Conservation (phyloP, 129 eudicot genomes). For the Daucus carota region DNA sequence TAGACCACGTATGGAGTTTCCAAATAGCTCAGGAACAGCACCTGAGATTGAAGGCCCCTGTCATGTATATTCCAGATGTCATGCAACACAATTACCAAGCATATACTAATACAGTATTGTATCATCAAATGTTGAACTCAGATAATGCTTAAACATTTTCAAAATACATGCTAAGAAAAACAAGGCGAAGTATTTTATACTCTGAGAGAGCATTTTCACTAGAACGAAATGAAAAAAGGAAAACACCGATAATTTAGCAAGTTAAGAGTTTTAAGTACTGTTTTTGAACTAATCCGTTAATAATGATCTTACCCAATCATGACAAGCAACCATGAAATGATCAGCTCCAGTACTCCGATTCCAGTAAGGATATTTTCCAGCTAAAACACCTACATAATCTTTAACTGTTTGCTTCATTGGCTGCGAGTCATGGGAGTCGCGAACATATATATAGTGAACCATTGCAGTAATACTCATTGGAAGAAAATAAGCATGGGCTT, state of each 20-base stretch:
- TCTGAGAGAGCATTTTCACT: background rate
- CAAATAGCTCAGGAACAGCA: constrained; percentile 39
- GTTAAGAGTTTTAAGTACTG: background rate
- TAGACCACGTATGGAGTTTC: constrained; percentile 58
- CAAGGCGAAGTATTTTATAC: background rate
- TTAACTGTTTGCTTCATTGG: constrained; percentile 42
- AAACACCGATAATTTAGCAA: background rate
- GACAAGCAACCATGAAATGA: constrained; percentile 85
- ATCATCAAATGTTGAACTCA: background rate
- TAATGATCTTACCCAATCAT: constrained; percentile 44
- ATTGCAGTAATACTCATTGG: constrained; percentile 49
- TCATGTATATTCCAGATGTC: background rate
- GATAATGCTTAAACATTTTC: background rate
- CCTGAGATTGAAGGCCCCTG: constrained; percentile 67
- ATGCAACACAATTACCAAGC: background rate
- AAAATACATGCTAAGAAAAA: background rate
- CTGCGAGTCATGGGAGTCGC: constrained; percentile 42
- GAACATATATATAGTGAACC: constrained; percentile 29
- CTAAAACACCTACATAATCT: constrained; percentile 47
- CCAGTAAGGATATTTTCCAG: constrained; percentile 59
- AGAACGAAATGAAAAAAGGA: background rate
- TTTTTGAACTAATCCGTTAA: background rate
- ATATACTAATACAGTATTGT: background rate
- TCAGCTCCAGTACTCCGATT: constrained; percentile 70
- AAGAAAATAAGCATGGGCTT: constrained; percentile 68